Evolutionary conservation across 306 rosid species (phyloP).

Genomic region (Dryas alaskensis): DNA sequence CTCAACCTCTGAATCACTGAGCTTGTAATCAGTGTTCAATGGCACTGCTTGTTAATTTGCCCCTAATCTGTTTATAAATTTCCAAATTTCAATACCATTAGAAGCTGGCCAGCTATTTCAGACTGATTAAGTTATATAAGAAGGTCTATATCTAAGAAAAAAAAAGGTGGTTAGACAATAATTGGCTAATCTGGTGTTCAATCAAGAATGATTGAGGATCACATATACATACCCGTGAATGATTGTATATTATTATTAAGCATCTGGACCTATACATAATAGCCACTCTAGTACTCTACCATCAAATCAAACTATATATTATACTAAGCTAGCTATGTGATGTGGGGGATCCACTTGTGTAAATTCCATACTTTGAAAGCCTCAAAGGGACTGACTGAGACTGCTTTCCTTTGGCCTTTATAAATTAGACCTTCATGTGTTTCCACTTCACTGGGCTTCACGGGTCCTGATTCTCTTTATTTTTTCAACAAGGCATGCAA

Average conservation of each 20-base stretch:
- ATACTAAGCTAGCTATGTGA: background rate
- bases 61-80: background rate
- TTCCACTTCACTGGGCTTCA: constrained; percentile 46
- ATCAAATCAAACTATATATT: background rate
- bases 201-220: constrained; percentile 16
- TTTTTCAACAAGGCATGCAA: constrained; percentile 22
- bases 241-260: constrained; percentile 22
- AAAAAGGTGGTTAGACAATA: background rate
- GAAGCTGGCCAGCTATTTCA: background rate
- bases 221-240: constrained; percentile 27
- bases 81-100: too few species aligned
- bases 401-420: constrained; percentile 16
- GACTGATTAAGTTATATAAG: background rate
- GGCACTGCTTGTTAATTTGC: constrained; percentile 17
- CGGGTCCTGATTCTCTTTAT: constrained; percentile 63
- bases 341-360: background rate
- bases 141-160: background rate
- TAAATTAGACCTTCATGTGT: constrained; percentile 13
- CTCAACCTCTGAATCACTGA: background rate
- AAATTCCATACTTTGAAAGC: background rate
- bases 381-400: background rate
- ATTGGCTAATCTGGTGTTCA: constrained; percentile 1
- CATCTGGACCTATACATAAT: constrained; percentile 26
- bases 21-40: constrained; percentile 9
- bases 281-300: background rate